phyloP scores from a whole-genome alignment of 495 filamentous ascomycete genomes.

The Trichoderma orchidacearum region DNA sequence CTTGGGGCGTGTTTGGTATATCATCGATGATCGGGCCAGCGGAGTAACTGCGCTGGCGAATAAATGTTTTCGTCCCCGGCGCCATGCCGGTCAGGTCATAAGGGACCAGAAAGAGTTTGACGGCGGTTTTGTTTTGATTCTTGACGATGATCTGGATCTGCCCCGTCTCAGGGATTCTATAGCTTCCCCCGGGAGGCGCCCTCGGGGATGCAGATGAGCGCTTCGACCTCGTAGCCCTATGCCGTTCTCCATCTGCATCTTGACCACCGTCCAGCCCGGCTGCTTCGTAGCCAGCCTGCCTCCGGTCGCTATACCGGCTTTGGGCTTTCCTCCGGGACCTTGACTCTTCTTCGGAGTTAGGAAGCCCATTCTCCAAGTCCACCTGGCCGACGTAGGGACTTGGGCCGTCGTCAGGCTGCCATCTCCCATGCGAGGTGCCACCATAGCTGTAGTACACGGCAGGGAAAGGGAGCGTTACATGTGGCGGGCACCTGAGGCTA shows the following conservation, averaged over 20 bases:
- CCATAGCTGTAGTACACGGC: conserved; percentile 94
- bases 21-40: conserved; percentile 73
- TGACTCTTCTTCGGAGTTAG: conserved; percentile 29
- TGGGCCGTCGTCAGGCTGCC: conserved; percentile 60
- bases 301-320: conserved; percentile 15
- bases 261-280: not conserved
- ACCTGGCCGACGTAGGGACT: conserved; percentile 94
- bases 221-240: conserved; percentile 4
- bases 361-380: conserved; percentile 71
- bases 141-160: conserved; percentile 96
- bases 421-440: conserved; percentile 45
- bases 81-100: conserved; percentile 97
- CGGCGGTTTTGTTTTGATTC: conserved; percentile 90
- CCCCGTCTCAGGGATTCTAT: conserved; percentile 88
- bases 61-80: conserved; percentile 87
- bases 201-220: conserved; percentile 44
- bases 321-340: conserved; percentile 33
- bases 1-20: conserved; percentile 21
- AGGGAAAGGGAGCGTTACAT: conserved; percentile 87
- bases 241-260: not conserved
- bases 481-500: conserved; percentile 72
- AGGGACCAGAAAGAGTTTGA: conserved; percentile 88
- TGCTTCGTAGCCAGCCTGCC: conserved; percentile 11
- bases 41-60: conserved; percentile 89
- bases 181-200: conserved; percentile 70